phyloP scores from a whole-genome alignment of 805 yeast genomes.

The Clavispora santaluciae region DNA sequence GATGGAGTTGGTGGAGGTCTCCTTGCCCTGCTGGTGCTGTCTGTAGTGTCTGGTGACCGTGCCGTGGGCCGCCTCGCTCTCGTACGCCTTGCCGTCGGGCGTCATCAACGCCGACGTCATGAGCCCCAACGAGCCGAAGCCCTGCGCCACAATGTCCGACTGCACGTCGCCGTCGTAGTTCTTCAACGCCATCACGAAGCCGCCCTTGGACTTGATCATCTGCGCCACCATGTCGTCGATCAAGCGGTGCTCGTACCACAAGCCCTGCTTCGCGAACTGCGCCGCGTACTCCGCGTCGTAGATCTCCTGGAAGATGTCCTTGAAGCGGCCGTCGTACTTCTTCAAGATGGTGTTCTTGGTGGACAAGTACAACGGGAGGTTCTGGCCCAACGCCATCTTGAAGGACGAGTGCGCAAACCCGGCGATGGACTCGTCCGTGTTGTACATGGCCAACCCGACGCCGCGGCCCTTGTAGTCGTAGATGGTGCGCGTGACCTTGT shows the following conservation, averaged over 20 bases:
- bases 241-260: conserved; percentile 95
- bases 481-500: conserved; percentile 52
- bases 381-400: conserved; percentile 75
- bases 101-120: conserved; percentile 97
- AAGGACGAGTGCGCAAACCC: conserved; percentile 95
- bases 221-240: conserved; percentile 99
- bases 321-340: conserved; percentile 91
- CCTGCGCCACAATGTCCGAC: conserved; percentile 96
- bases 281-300: conserved; percentile 66
- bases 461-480: conserved; percentile 68
- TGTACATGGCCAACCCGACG: conserved; percentile 90
- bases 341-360: conserved; percentile 95
- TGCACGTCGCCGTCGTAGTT: conserved; percentile 98
- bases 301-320: conserved; percentile 83
- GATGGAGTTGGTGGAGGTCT: conserved; percentile 94
- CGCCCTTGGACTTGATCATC: conserved; percentile 94
- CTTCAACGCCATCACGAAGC: conserved; percentile 92
- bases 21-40: conserved; percentile 94
- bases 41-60: conserved; percentile 97
- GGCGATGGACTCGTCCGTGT: conserved; percentile 83
- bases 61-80: conserved; percentile 98
- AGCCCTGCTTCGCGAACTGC: conserved; percentile 71
- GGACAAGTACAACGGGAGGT: conserved; percentile 76
- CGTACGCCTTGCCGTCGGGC: conserved; percentile 96
- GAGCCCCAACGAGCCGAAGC: conserved; percentile 92